Conservation (phyloP, 2,329 filamentous ascomycete species). For the Plenodomus biglobosus region DNA sequence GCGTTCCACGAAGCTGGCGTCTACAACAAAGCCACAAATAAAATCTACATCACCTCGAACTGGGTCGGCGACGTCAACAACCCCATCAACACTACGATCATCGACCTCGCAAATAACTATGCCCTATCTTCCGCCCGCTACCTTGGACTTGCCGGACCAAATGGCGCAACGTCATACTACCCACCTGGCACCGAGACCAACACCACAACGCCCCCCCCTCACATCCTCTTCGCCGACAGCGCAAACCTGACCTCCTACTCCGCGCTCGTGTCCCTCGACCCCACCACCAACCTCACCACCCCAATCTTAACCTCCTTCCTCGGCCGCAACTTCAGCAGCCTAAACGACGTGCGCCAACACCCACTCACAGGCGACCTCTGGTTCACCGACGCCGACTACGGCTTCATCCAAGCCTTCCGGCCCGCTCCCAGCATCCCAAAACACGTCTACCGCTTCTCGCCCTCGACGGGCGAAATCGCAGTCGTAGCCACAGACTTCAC, state of each 20-base stretch:
- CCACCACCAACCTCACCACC: conserved; percentile 46
- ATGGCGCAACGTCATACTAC: conserved; percentile 41
- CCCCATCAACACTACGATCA: conserved; percentile 40
- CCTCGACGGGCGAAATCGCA: conserved; percentile 44
- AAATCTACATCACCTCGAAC: conserved; percentile 49
- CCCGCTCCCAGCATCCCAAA: conserved; percentile 36
- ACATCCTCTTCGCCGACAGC: conserved; percentile 40
- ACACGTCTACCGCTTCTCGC: conserved; percentile 49
- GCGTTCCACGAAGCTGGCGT: conserved; percentile 47
- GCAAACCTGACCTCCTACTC: conserved; percentile 46
- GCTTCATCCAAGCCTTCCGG: conserved; percentile 36
- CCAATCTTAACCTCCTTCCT: conserved; percentile 52
- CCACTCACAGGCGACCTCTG: conserved; percentile 51
- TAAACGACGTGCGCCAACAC: conserved; percentile 49
- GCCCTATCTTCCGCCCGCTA: conserved; percentile 41
- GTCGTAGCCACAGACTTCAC: conserved; percentile 48
- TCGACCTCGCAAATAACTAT: conserved; percentile 46
- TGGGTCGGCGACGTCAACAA: conserved; percentile 30
- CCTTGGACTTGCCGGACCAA: conserved; percentile 45
- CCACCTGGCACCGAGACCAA: conserved; percentile 32
- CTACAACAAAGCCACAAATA: conserved; percentile 40
- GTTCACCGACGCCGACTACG: conserved; percentile 52
- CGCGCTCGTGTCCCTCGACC: conserved; percentile 50
- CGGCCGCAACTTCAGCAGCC: conserved; percentile 49
- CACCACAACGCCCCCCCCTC: conserved; percentile 26